A percentile compares a stretch with the other conserved stretches of the same genome.
Conservation (phyloP, 352 stramenopile species). For the Phytophthora capsici region DNA sequence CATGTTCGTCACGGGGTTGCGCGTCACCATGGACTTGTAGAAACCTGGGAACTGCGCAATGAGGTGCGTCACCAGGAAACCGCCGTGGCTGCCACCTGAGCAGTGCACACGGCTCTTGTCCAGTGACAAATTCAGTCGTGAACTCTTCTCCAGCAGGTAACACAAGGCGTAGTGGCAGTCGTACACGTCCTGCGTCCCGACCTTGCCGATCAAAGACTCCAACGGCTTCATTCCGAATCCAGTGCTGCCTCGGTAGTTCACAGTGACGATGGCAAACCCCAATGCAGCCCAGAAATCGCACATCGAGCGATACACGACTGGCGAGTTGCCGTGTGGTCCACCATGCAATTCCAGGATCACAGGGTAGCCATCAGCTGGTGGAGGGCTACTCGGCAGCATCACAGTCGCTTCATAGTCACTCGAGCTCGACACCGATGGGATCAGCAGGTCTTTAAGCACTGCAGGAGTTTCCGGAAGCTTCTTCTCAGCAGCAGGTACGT, state of each 20-base stretch:
- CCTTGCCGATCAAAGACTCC: conserved; percentile 90
- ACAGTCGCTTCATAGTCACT: conserved; percentile 82
- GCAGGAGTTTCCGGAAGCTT: conserved; percentile 35
- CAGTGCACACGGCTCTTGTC: conserved; percentile 89
- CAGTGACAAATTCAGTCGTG: conserved; percentile 50
- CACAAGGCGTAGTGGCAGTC: conserved; percentile 91
- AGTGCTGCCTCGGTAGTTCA: conserved; percentile 97
- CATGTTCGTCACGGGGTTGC: conserved; percentile 96
- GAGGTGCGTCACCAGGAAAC: conserved; percentile 94
- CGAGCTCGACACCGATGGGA: conserved; percentile 53
- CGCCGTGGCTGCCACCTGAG: conserved; percentile 95
- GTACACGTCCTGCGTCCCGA: conserved; percentile 93
- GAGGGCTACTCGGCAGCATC: conserved; percentile 53
- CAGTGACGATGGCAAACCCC: conserved; percentile 91
- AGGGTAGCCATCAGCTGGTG: conserved; percentile 57
- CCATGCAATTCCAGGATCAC: conserved; percentile 92
- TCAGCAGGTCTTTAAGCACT: conserved; percentile 50
- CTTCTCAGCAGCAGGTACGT: conserved; percentile 46
- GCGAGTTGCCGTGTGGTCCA: conserved; percentile 91
- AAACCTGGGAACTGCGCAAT: conserved; percentile 95
- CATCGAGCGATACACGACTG: conserved; percentile 85
- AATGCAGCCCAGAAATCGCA: conserved; percentile 92
- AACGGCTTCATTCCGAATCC: conserved; percentile 92
- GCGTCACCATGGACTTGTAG: conserved; percentile 91
- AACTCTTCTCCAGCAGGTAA: conserved; percentile 70